Base-by-base conservation (phyloP, 2,329 filamentous ascomycete species). In the Penicillium sp. region DNA sequence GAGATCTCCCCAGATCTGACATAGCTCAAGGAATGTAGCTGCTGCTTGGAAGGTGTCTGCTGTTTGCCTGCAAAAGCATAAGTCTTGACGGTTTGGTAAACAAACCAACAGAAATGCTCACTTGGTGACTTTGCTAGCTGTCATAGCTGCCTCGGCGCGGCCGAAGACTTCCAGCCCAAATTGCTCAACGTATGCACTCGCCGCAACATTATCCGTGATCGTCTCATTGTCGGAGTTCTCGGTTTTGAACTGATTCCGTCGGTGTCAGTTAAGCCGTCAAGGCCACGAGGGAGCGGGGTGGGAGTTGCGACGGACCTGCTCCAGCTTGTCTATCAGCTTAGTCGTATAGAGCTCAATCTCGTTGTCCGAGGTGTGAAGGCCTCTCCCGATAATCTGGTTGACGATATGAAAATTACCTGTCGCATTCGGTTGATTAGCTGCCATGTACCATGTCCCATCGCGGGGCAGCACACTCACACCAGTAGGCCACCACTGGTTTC, bases 41-140 rank as follows among this genome's bases (percentile, higher is more conserved):
- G 93, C 89, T 1, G 95, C 93, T 65, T 91, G 87, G 59, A 97
- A 95, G 0, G 91, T 97, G 66, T 95, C 89, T 51, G 89, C 90
- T 0, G 93, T 98, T 79, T 95, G 88, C 61, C 88, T 91, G 33
- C 15, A 10, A 43, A 28, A 44, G 20, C 1, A 18, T 46, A 6
- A 28, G 35, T n/a, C 28, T 12, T 15, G 57, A 48, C 58, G 57
- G 40, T n/a, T 31, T 20, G 20, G 9, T 40, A 3, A 38, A 38
- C 9, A 12, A 23, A 18, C 5, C 18, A 37, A 13, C 18, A 18
- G 6, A 6, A 33, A 44, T 29, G 55, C 70, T 42, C 72, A 89
- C 87, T 82, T 85, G 35, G 89, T 91, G 53, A 89, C 90, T 66
- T 87, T 91, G 72, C 93, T 86, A 42, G 87, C 86, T 50, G 84